Evolutionary conservation across 2,329 filamentous ascomycete genomes (phyloP).

Genomic region (Rhynchosporium graminicola): DNA sequence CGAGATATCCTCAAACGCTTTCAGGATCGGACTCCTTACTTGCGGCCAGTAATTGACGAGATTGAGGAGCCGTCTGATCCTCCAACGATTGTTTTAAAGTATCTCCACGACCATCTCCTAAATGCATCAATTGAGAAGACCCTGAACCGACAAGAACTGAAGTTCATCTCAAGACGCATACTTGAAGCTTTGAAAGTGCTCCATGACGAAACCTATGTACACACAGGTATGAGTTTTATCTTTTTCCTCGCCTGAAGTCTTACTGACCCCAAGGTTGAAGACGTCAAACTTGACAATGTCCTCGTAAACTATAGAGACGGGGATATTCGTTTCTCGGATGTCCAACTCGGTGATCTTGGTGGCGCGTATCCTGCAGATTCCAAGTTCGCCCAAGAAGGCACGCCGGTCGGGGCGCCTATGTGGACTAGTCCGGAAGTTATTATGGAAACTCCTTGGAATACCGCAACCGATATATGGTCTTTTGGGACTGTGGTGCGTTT

Average conservation of each 20-base stretch:
- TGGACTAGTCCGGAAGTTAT: constrained; percentile 24
- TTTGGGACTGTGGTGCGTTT: constrained; percentile 20
- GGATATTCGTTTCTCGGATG: constrained; percentile 20
- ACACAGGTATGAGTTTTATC: constrained; percentile 15
- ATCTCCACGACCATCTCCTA: constrained; percentile 25
- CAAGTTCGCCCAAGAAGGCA: constrained; percentile 21
- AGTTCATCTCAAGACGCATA: constrained; percentile 20
- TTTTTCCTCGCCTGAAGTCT: not conserved
- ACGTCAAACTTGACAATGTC: constrained; percentile 41
- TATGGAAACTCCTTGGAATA: constrained; percentile 22
- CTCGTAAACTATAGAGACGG: constrained; percentile 21
- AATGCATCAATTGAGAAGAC: constrained; percentile 20
- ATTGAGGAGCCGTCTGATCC: constrained; percentile 22
- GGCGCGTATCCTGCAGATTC: constrained; percentile 24
- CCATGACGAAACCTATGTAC: constrained; percentile 22
- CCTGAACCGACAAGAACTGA: constrained; percentile 22
- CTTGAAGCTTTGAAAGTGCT: constrained; percentile 24
- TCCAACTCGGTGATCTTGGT: constrained; percentile 20
- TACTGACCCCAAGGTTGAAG: constrained; percentile 10
- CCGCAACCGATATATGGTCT: constrained; percentile 29
- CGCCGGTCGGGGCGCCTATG: constrained; percentile 22
- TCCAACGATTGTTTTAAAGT: constrained; percentile 23
- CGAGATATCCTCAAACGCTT: constrained; percentile 26
- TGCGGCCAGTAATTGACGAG: constrained; percentile 25
- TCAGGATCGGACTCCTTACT: constrained; percentile 20